Base-by-base conservation (phyloP, 148 eudicot species). In the Rhododendron vialii region DNA sequence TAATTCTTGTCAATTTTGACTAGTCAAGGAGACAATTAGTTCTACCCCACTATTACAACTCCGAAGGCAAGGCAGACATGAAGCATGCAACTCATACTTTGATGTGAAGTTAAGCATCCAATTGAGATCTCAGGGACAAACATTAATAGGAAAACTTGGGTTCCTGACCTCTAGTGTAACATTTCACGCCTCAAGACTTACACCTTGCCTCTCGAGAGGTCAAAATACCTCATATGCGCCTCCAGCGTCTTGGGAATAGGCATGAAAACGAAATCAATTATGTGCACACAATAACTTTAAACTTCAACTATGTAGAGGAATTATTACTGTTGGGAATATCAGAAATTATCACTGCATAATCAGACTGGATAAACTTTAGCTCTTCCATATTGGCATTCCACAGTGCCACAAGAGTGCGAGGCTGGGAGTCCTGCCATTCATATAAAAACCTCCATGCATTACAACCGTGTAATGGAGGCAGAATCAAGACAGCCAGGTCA, bases 361-460 rank as follows among this genome's bases (percentile, higher is more conserved):
- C 96, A 76, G 95, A 87, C 88, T 86, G 94, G 89, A 86, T 89
- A 84, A 91, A 91, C 41, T 90, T 89, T 20, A 94, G 95, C 83
- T 94, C 98, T 83, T 93, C 98, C 94, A 94, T 84, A 86, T 86
- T 91, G 88, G 99, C 98, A 90, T 92, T 95, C 98, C 98, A 97
- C 82, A 95, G 84, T 80, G 96, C 90, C 85, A 97, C 82, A 57
- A 88, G 85, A 50, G 92, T 86, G 76, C 98, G 96, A 85, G 99
- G 99, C 85, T 93, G 91, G 79, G 95, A 95, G 89, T 95, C 98
- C 99, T 97, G 92, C 63, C 85, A 61, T 85, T 85, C 35, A 77
- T 73, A 55, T 79, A 36, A 87, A 59, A 5, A 59, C 20, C 24
- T 22, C 9, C n/a, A 55, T 65, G 24, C 71, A 43, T 22, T 26